Percentiles rank a stretch among this genome's conserved stretches.
Evolutionary conservation across 2,329 filamentous ascomycete genomes (phyloP).

Genomic region (Penicillium aurantiogriseum): DNA sequence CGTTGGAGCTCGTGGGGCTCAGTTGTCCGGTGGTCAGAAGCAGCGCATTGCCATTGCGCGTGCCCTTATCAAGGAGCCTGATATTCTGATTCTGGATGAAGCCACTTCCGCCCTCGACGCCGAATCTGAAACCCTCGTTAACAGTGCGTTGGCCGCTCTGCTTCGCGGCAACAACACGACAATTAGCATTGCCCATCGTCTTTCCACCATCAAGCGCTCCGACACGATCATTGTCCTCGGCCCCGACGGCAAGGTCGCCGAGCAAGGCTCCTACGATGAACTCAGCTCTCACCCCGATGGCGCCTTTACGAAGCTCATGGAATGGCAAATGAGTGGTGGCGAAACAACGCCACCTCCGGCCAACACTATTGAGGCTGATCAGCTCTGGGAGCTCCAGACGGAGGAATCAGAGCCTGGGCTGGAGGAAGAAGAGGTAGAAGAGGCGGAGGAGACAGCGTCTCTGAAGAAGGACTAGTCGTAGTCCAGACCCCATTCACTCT

Average conservation of each 20-base stretch:
- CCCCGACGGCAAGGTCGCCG: slow-evolving; percentile 81
- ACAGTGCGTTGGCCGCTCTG: slow-evolving; percentile 77
- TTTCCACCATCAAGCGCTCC: slow-evolving; percentile 94
- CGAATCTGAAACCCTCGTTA: slow-evolving; percentile 94
- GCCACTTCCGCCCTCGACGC: slow-evolving; percentile 94
- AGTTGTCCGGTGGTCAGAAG: slow-evolving; percentile 94
- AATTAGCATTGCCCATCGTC: slow-evolving; percentile 92
- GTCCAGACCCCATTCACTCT: background rate
- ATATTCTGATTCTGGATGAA: slow-evolving; percentile 95
- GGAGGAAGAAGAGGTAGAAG: slow-evolving; percentile 31
- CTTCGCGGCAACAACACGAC: slow-evolving; percentile 89
- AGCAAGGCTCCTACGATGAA: slow-evolving; percentile 79
- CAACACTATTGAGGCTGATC: slow-evolving; percentile 46
- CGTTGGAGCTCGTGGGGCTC: slow-evolving; percentile 86
- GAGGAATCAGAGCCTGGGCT: slow-evolving; percentile 38
- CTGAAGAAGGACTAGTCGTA: slow-evolving; percentile 20
- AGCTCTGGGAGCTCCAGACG: slow-evolving; percentile 50
- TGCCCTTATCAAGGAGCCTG: slow-evolving; percentile 89
- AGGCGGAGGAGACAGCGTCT: slow-evolving; percentile 20
- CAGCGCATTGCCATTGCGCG: slow-evolving; percentile 96
- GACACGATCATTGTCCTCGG: slow-evolving; percentile 92
- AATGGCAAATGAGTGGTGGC: slow-evolving; percentile 94
- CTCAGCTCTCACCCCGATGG: slow-evolving; percentile 72
- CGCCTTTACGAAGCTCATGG: slow-evolving; percentile 93
- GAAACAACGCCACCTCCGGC: slow-evolving; percentile 48